Conservation (phyloP, 2,329 filamentous ascomycete genomes). For the Aphanoascus verrucosus region DNA sequence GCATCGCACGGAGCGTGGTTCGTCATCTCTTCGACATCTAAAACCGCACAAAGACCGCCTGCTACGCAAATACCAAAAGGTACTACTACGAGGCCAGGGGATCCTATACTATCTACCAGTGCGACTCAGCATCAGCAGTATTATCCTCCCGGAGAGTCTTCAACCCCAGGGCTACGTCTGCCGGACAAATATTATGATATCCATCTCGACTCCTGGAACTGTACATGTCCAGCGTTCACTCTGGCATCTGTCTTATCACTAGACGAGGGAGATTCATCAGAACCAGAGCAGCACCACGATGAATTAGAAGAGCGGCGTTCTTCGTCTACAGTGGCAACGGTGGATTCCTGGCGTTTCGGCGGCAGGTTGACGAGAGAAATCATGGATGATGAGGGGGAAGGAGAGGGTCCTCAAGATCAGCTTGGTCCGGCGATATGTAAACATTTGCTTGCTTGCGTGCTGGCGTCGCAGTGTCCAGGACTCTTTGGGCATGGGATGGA, state of each 20-base stretch:
- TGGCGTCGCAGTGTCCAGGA: conserved; percentile 55
- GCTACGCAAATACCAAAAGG: neutral
- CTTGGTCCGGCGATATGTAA: conserved; percentile 56
- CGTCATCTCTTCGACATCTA: conserved; percentile 47
- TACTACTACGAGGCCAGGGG: too few relatives aligned
- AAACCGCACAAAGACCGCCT: conserved; percentile 15
- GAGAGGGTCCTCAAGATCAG: neutral
- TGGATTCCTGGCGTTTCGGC: conserved; percentile 27
- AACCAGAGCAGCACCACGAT: neutral
- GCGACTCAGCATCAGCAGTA: too few relatives aligned
- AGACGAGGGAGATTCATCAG: neutral
- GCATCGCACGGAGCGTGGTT: conserved; percentile 42
- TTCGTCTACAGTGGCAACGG: neutral
- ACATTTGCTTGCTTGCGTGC: conserved; percentile 72
- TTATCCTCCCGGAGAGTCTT: too few relatives aligned
- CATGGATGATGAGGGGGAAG: neutral
- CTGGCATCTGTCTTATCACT: conserved; percentile 51
- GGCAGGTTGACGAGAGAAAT: conserved; percentile 24
- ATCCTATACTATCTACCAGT: neutral
- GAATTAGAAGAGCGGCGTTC: neutral
- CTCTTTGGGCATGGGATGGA: conserved; percentile 50
- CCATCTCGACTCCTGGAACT: conserved; percentile 68
- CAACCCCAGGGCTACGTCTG: neutral
- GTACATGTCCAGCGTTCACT: conserved; percentile 75
- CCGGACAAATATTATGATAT: conserved; percentile 52